Conservation (phyloP, 2,329 filamentous ascomycete genomes). For the Fusarium avenaceum region DNA sequence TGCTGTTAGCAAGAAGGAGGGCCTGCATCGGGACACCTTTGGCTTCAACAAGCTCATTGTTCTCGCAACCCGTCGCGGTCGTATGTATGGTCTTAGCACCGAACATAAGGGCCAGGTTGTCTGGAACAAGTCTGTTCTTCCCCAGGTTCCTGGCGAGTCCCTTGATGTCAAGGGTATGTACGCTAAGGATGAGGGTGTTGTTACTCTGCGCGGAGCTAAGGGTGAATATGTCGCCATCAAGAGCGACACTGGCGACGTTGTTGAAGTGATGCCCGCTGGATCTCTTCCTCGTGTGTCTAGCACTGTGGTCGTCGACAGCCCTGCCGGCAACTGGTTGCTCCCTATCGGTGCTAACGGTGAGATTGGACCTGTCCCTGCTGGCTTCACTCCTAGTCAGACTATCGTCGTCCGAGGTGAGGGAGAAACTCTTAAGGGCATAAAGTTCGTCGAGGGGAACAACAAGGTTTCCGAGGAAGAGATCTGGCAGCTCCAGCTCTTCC, state of each 20-base stretch:
- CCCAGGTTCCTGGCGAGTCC: constrained; percentile 65
- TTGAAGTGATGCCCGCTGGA: constrained; percentile 60
- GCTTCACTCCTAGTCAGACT: constrained; percentile 64
- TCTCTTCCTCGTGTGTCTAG: constrained; percentile 50
- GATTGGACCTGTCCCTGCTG: constrained; percentile 60
- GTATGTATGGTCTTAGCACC: constrained; percentile 83
- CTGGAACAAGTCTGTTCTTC: constrained; percentile 78
- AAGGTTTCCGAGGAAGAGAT: constrained; percentile 62
- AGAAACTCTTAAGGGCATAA: constrained; percentile 68
- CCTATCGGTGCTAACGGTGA: constrained; percentile 66
- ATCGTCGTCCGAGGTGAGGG: constrained; percentile 66
- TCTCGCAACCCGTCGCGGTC: constrained; percentile 82
- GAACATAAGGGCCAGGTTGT: constrained; percentile 79
- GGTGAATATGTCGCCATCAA: constrained; percentile 73
- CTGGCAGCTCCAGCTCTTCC: constrained; percentile 81
- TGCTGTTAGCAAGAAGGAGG: constrained; percentile 57
- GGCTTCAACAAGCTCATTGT: constrained; percentile 90
- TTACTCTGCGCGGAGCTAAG: constrained; percentile 70
- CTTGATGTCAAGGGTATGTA: constrained; percentile 79
- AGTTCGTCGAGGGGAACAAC: constrained; percentile 61
- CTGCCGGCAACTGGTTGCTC: constrained; percentile 66
- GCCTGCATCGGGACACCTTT: constrained; percentile 78
- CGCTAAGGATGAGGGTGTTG: constrained; percentile 69
- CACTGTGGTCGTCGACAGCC: constrained; percentile 66
- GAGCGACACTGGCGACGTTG: constrained; percentile 64